Percentiles rank a stretch among this genome's conserved stretches.
Conservation (phyloP, 768 basidiomycete genomes). For the Termitomyces sp. region DNA sequence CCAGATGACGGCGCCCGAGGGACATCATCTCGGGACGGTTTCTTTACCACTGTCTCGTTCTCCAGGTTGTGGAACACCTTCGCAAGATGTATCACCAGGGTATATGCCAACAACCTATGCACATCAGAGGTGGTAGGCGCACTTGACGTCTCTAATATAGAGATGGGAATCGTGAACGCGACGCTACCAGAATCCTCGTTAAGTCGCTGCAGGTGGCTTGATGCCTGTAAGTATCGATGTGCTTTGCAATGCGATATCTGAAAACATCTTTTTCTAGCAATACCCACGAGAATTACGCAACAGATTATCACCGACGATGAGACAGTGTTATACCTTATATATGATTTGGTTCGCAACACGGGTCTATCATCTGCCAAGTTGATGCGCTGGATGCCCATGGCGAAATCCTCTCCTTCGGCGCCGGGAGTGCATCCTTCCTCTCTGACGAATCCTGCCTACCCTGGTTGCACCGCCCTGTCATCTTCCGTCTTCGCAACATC, state of each 20-base stretch:
- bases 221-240: slow-evolving; percentile 44
- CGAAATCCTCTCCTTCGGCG: slow-evolving; percentile 3
- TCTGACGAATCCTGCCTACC: slow-evolving; percentile 11
- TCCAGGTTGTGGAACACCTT: slow-evolving; percentile 44
- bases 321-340: slow-evolving; percentile 57
- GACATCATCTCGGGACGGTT: slow-evolving; percentile 57
- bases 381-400: slow-evolving; percentile 36
- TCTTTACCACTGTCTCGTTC: slow-evolving; percentile 52
- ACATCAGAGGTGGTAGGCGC: slow-evolving; percentile 46
- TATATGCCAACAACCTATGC: slow-evolving; percentile 45
- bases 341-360: slow-evolving; percentile 59
- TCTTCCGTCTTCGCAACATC: slow-evolving; percentile 22
- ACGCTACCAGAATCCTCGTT: slow-evolving; percentile 64
- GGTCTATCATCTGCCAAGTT: slow-evolving; percentile 58
- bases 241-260: slow-evolving; percentile 11
- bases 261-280: slow-evolving; percentile 29
- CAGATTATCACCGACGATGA: slow-evolving; percentile 63
- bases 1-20: slow-evolving; percentile 46
- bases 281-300: slow-evolving; percentile 58
- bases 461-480: slow-evolving; percentile 1
- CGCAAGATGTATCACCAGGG: slow-evolving; percentile 60
- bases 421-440: slow-evolving; percentile 2
- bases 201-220: slow-evolving; percentile 65
- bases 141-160: slow-evolving; percentile 43
- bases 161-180: slow-evolving; percentile 45